Evolutionary conservation across 352 stramenopile species (phyloP).

Genomic region (Aphanomyces invadans): DNA sequence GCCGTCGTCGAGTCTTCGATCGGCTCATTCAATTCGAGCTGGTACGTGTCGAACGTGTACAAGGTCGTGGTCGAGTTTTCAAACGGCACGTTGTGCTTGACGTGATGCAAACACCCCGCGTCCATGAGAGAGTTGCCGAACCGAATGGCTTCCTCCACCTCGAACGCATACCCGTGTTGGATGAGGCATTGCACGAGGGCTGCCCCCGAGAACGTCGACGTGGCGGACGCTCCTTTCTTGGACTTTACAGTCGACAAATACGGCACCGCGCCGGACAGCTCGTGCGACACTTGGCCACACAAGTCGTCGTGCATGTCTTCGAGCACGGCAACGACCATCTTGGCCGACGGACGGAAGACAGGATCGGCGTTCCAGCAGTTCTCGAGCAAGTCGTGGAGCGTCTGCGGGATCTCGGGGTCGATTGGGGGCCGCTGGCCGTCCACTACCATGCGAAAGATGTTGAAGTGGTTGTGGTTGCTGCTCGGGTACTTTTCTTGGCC

Average conservation of each 20-base stretch:
- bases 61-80: slow-evolving; percentile 7
- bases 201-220: slow-evolving; percentile 26
- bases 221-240: background rate
- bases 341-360: slow-evolving; percentile 32
- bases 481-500: slow-evolving; percentile 35
- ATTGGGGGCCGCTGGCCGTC: slow-evolving; percentile 35
- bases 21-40: slow-evolving; percentile 16
- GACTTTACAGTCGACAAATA: slow-evolving; percentile 3
- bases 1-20: background rate
- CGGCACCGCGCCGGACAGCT: slow-evolving; percentile 22
- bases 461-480: slow-evolving; percentile 30
- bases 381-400: slow-evolving; percentile 32
- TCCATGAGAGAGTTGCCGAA: slow-evolving; percentile 24
- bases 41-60: slow-evolving; percentile 21
- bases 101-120: slow-evolving; percentile 22
- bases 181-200: slow-evolving; percentile 11
- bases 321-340: slow-evolving; percentile 31
- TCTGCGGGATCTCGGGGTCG: slow-evolving; percentile 23
- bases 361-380: slow-evolving; percentile 35
- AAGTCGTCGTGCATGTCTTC: slow-evolving; percentile 38
- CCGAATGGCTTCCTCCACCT: slow-evolving; percentile 22
- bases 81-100: slow-evolving; percentile 16
- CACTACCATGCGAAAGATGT: slow-evolving; percentile 38
- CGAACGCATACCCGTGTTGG: slow-evolving; percentile 17
- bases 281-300: slow-evolving; percentile 26